phyloP scores from a whole-genome alignment of 2,329 filamentous ascomycete genomes.

The Fusarium tanahbumbuense region DNA sequence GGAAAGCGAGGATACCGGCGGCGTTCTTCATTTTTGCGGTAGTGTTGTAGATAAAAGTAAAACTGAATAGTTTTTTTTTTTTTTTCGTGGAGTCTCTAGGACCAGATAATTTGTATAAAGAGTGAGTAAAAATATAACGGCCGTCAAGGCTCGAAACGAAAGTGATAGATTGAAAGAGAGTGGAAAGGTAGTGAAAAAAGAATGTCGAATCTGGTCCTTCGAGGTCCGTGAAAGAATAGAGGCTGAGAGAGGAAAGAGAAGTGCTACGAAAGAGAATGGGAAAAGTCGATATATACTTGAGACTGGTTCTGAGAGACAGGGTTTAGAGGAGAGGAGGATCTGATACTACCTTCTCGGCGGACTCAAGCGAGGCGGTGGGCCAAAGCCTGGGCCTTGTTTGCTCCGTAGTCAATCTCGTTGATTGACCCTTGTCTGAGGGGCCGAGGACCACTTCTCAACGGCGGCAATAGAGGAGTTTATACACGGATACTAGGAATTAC shows the following conservation, averaged over 20 bases:
- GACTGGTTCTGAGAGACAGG: slow-evolving; percentile 16
- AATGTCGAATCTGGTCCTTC: slow-evolving; percentile 49
- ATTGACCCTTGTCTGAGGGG: slow-evolving; percentile 13
- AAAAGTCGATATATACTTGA: slow-evolving; percentile 43
- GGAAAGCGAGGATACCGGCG: slow-evolving; percentile 40
- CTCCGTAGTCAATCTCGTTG: slow-evolving; percentile 32
- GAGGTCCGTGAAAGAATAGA: slow-evolving; percentile 47
- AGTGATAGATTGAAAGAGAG: slow-evolving; percentile 43
- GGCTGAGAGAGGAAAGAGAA: slow-evolving; percentile 28
- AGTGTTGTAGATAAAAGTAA: slow-evolving; percentile 1
- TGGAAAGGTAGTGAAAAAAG: slow-evolving; percentile 46
- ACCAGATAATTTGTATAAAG: slow-evolving; percentile 45
- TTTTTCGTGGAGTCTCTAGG: slow-evolving; percentile 41
- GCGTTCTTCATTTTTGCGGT: slow-evolving; percentile 41
- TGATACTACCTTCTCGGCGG: slow-evolving; percentile 23
- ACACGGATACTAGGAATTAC: slow-evolving; percentile 2
- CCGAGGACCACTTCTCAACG: slow-evolving; percentile 6
- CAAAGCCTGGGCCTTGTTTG: slow-evolving; percentile 12
- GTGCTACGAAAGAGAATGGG: background rate
- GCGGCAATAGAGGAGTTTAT: slow-evolving; percentile 18
- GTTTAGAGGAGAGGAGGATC: slow-evolving; percentile 31
- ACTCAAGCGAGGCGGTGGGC: slow-evolving; percentile 20
- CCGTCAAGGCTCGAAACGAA: slow-evolving; percentile 50
- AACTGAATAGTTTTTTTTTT: background rate
- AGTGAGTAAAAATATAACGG: slow-evolving; percentile 41